Evolutionary conservation across 805 yeast species (phyloP).

Genomic region (Scheffersomyces ergatensis): DNA sequence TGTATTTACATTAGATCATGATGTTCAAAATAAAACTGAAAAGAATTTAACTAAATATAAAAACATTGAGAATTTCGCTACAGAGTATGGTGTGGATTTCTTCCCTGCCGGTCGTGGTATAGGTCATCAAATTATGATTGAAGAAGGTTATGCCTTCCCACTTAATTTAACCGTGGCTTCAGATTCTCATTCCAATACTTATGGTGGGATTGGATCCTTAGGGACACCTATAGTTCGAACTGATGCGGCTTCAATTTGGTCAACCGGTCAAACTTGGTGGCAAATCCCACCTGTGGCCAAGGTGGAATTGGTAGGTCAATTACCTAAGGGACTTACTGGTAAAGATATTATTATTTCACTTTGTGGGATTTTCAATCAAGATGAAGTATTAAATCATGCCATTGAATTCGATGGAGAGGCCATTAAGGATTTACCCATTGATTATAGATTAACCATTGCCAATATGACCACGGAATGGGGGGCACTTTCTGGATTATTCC

Average conservation of each 20-base stretch:
- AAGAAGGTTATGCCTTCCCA: conserved; percentile 98
- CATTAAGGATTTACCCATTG: conserved; percentile 64
- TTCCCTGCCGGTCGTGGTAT: conserved; percentile 99
- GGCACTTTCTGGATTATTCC: conserved; percentile 94
- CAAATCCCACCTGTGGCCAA: conserved; percentile 98
- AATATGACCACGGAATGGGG: conserved; percentile 99
- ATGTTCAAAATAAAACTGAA: conserved; percentile 89
- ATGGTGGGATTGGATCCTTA: conserved; percentile 93
- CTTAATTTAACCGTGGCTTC: conserved; percentile 91
- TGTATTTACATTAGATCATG: conserved; percentile 96
- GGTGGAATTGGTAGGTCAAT: conserved; percentile 78
- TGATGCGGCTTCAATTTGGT: conserved; percentile 99
- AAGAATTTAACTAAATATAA: conserved; percentile 83
- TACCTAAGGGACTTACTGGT: conserved; percentile 89
- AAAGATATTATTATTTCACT: conserved; percentile 95
- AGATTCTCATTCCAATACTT: conserved; percentile 96
- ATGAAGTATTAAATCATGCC: conserved; percentile 90
- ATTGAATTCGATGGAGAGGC: conserved; percentile 90
- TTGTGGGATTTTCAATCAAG: conserved; percentile 90
- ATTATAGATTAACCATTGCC: conserved; percentile 88
- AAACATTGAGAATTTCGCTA: conserved; percentile 88
- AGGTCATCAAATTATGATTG: conserved; percentile 99
- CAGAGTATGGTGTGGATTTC: conserved; percentile 88
- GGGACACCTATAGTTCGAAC: conserved; percentile 99
- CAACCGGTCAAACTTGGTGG: conserved; percentile 99